These are phyloP conservation scores for Pseudogymnoascus sp. DNA, from an alignment of 2,329 filamentous ascomycete genomes.

Conservation along the genomic window DNA sequence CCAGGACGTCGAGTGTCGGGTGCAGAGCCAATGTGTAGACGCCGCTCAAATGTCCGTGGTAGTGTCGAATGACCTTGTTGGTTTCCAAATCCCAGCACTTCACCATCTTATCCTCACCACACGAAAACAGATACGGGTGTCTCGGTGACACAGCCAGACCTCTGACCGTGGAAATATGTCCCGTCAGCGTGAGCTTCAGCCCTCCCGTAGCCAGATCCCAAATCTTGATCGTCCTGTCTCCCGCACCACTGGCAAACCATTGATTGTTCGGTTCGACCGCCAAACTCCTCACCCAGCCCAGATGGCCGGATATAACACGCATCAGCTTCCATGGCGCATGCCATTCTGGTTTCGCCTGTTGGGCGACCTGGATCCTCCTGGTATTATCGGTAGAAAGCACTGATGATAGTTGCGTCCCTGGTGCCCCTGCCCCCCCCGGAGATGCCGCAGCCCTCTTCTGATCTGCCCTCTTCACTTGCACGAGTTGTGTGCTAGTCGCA, in stretches of 20 bases:
- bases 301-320: conserved; percentile 91
- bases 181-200: conserved; percentile 80
- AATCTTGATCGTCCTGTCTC: conserved; percentile 95
- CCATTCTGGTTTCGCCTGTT: conserved; percentile 80
- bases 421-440: background rate
- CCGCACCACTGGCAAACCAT: conserved; percentile 94
- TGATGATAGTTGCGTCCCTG: conserved; percentile 6
- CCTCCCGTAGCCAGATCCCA: conserved; percentile 90
- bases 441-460: background rate
- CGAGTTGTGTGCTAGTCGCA: conserved; percentile 21
- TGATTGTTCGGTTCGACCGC: conserved; percentile 94
- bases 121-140: conserved; percentile 95
- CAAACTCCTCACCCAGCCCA: conserved; percentile 87
- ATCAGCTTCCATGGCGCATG: conserved; percentile 98
- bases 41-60: conserved; percentile 92
- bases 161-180: conserved; percentile 88
- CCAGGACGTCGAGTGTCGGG: conserved; percentile 87
- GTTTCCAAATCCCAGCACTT: conserved; percentile 99
- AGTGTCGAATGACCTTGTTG: conserved; percentile 98
- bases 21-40: conserved; percentile 93
- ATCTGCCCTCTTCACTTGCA: conserved; percentile 30
- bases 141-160: conserved; percentile 86
- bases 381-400: conserved; percentile 6
- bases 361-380: conserved; percentile 38
- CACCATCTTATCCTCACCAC: conserved; percentile 98